Evolutionary conservation across 805 yeast species (phyloP).

Genomic region (Cyberlindnera meyerae): DNA sequence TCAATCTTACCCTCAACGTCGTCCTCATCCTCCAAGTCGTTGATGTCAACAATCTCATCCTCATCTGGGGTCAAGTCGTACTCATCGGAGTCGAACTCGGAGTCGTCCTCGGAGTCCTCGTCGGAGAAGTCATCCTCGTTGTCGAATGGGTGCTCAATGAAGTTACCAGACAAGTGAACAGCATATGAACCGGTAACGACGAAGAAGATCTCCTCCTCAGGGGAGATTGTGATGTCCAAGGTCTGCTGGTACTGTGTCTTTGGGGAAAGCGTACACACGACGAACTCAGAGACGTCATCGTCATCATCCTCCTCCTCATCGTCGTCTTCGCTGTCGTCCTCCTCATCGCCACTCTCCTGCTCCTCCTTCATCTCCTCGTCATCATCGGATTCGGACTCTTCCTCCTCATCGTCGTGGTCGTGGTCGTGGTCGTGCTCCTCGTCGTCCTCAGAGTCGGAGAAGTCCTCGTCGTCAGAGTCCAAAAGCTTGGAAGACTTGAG

Average conservation of each 20-base stretch:
- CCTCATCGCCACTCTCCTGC: conserved; percentile 44
- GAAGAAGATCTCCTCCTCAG: conserved; percentile 91
- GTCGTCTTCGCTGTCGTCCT: conserved; percentile 15
- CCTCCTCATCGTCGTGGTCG: conserved; percentile 26
- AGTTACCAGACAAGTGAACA: conserved; percentile 90
- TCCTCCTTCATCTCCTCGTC: conserved; percentile 47
- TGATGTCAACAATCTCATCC: conserved; percentile 53
- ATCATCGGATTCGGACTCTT: conserved; percentile 42
- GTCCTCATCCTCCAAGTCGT: conserved; percentile 52
- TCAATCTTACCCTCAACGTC: conserved; percentile 70
- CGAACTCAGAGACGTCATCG: conserved; percentile 76
- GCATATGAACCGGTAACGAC: conserved; percentile 96
- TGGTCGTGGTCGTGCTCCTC: conserved; percentile 15
- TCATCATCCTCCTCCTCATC: conserved; percentile 60
- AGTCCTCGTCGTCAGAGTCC: conserved; percentile 37
- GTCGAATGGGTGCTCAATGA: conserved; percentile 92
- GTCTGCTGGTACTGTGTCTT: conserved; percentile 81
- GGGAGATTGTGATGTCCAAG: conserved; percentile 81
- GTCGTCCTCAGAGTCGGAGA: conserved; percentile 38
- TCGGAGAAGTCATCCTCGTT: conserved; percentile 57
- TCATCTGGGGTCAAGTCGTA: conserved; percentile 74
- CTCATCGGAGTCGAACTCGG: conserved; percentile 38
- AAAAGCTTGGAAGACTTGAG: conserved; percentile 52
- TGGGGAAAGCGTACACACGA: conserved; percentile 89
- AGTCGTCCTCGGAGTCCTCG: conserved; percentile 51